Conservation (phyloP, 2,329 filamentous ascomycete species). For the Hypoxylon sp. region DNA sequence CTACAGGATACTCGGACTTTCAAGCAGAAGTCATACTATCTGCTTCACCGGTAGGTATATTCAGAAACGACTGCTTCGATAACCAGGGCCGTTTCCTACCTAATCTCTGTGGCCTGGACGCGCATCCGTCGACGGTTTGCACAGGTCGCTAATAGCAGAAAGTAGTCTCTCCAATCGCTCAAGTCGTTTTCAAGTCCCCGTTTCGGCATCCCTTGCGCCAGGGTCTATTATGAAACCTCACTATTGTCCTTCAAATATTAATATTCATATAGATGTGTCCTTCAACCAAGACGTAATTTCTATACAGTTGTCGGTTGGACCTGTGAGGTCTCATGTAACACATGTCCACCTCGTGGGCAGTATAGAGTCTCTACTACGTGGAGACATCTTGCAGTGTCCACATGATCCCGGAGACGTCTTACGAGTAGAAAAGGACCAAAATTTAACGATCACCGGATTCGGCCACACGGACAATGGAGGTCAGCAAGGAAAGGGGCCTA, state of each 20-base stretch:
- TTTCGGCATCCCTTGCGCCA: background rate
- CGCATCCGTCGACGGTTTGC: background rate
- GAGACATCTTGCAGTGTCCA: background rate
- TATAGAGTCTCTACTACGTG: background rate
- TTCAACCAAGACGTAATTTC: background rate
- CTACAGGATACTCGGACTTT: background rate
- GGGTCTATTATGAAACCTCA: background rate
- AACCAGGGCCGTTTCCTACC: slow-evolving; percentile 1
- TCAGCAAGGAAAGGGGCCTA: background rate
- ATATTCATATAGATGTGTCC: background rate
- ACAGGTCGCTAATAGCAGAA: background rate
- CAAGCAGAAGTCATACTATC: slow-evolving; percentile 2
- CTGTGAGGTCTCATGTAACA: background rate
- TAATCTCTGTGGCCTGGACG: background rate
- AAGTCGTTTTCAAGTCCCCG: background rate
- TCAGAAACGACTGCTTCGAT: background rate
- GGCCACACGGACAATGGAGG: background rate
- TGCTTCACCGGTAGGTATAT: background rate
- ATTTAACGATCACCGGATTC: background rate
- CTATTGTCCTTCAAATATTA: background rate
- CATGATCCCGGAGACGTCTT: background rate
- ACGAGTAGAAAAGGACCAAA: background rate
- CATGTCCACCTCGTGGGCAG: background rate
- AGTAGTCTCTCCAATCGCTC: background rate
- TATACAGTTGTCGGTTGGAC: background rate